Evolutionary conservation across 345 rosid species (phyloP), one percentile per base, ranked within the genome.

Genomic region (Eucalyptus albens): DNA sequence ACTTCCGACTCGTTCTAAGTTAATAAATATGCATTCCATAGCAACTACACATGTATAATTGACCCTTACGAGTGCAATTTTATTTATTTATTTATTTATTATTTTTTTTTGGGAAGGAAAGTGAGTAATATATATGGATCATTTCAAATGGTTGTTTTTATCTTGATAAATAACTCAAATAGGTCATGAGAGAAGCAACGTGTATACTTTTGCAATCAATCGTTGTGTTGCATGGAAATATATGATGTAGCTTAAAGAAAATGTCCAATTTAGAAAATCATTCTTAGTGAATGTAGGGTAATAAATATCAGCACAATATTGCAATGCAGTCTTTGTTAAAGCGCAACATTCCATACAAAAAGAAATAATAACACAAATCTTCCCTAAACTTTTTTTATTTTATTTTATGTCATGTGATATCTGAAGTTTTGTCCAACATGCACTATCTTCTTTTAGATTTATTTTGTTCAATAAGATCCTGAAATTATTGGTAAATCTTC

Each of bases 401-500:
- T 53, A 9, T 22, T 56, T 56, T 56, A 3, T 56, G 12, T 56
- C 2, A 56, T 9, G 27, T 22, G 13, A 56, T 56, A 0, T 2
- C 0, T 9, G 13, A 56, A 56, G 1, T 56, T 9, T 56, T 0
- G 0, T 56, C 3, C 12, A 56, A 56, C 1, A 5, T 56, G 1
- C 3, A 56, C 1, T 56, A 56, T 56, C n/a, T 1, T 9, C 24
- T 0, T 0, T 10, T 24, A 56, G 12, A 56, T 5, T 56, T 10
- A 56, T 22, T 56, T 56, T 9, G 62, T 56, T 56, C 62, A 4
- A 56, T 8, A 24, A 0, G 1, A 22, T 56, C 13, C 0, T 24
- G 5, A 56, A 22, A 22, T 24, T 56, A 56, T 56, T 56, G 62
- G 1, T 56, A 56, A 56, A 56, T 56, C 10, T 56, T 24, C 6